A percentile compares a stretch with the other conserved stretches of the same genome.
Conservation (phyloP, 2,329 filamentous ascomycete species). For the Arachnomyces sp. region DNA sequence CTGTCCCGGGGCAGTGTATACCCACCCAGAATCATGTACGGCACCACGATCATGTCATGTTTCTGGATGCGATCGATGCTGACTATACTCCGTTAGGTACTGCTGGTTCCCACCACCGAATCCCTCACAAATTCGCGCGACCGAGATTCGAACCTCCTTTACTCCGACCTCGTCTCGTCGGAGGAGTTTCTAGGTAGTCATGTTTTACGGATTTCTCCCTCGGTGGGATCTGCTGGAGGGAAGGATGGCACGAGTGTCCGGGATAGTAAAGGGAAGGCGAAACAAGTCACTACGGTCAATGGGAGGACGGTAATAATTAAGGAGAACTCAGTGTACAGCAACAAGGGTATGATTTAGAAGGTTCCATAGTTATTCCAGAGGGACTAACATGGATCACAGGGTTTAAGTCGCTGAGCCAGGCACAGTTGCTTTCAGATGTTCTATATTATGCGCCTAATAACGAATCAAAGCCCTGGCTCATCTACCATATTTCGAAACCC, state of each 20-base stretch:
- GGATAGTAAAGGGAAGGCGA: slow-evolving; percentile 85
- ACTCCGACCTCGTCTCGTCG: slow-evolving; percentile 73
- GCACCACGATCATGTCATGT: slow-evolving; percentile 3
- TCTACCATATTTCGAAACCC: slow-evolving; percentile 91
- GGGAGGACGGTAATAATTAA: slow-evolving; percentile 90
- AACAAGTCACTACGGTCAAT: slow-evolving; percentile 88
- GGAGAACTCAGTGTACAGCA: slow-evolving; percentile 86
- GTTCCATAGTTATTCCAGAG: slow-evolving; percentile 1
- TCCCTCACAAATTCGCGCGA: slow-evolving; percentile 82
- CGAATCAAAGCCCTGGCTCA: slow-evolving; percentile 86
- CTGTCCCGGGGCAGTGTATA: slow-evolving; percentile 81
- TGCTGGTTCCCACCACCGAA: slow-evolving; percentile 90
- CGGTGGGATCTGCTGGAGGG: slow-evolving; percentile 34
- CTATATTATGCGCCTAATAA: slow-evolving; percentile 85
- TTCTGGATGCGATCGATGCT: slow-evolving; percentile 6
- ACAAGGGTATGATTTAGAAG: slow-evolving; percentile 62
- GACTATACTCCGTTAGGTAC: slow-evolving; percentile 46
- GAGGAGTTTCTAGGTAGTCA: slow-evolving; percentile 97
- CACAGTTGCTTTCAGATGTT: slow-evolving; percentile 73
- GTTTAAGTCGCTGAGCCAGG: slow-evolving; percentile 86
- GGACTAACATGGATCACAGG: slow-evolving; percentile 46
- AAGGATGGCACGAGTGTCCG: slow-evolving; percentile 61
- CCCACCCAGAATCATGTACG: slow-evolving; percentile 77
- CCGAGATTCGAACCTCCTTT: slow-evolving; percentile 68
- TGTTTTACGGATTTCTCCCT: slow-evolving; percentile 71